Percentiles rank a stretch among this genome's conserved stretches.
These are phyloP conservation scores for Sutorius australiensis DNA, from an alignment of 768 basidiomycete genomes.

Conservation along the genomic window DNA sequence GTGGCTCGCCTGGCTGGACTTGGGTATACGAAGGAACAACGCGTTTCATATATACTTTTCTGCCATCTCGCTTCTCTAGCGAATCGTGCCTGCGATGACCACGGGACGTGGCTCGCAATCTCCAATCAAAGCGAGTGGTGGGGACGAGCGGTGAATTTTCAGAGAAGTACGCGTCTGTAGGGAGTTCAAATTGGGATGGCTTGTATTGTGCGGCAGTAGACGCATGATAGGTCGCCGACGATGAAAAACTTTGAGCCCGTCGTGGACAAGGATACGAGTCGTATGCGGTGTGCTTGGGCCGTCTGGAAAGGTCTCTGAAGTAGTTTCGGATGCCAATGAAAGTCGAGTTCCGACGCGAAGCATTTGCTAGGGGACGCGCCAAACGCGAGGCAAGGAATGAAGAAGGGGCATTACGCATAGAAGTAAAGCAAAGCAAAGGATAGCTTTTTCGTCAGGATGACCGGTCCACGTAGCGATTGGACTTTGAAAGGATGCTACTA, in stretches of 20 bases:
- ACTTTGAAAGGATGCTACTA: too few relatives aligned
- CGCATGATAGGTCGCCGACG: conserved; percentile 6
- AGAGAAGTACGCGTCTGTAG: conserved; percentile 29
- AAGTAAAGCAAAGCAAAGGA: neutral
- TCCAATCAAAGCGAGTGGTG: conserved; percentile 56
- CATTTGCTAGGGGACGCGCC: conserved; percentile 5
- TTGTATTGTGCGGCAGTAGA: conserved; percentile 10
- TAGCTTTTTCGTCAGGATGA: neutral
- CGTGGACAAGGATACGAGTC: neutral
- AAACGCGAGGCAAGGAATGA: conserved; percentile 1
- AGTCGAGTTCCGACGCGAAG: conserved; percentile 13
- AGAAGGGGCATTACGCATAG: conserved; percentile 17
- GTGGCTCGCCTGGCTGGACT: conserved; percentile 38
- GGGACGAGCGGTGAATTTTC: conserved; percentile 28
- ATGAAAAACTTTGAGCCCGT: conserved; percentile 12
- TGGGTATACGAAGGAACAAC: conserved; percentile 34
- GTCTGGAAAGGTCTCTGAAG: conserved; percentile 21
- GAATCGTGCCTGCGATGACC: conserved; percentile 10
- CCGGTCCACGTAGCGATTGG: neutral
- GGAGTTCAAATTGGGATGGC: conserved; percentile 18
- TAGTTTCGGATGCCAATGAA: conserved; percentile 33
- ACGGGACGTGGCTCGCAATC: conserved; percentile 50
- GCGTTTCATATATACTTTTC: conserved; percentile 34
- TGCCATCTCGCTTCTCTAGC: conserved; percentile 8
- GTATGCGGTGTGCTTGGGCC: neutral